A percentile compares a stretch with the other conserved stretches of the same genome.
phyloP scores from a whole-genome alignment of 208 protist species.

The Crithidia sp. region DNA sequence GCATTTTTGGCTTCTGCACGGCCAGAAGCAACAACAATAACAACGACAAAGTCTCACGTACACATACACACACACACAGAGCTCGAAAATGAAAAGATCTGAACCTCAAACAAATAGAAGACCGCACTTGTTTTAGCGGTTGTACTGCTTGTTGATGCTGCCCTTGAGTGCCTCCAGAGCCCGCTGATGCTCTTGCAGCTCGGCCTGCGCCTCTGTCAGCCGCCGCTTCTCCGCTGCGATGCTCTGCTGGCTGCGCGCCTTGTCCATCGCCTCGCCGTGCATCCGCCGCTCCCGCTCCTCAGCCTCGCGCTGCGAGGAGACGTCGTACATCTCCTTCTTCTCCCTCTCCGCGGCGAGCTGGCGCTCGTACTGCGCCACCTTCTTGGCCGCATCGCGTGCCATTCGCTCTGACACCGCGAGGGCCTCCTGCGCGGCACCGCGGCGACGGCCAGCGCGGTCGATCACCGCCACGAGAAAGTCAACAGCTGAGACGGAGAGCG shows the following conservation, averaged over 20 bases:
- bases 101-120: background rate
- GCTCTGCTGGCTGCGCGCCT: slow-evolving; percentile 47
- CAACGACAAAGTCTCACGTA: background rate
- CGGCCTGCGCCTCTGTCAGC: slow-evolving; percentile 46
- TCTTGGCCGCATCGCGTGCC: slow-evolving; percentile 34
- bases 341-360: slow-evolving; percentile 57
- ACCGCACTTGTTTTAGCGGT: slow-evolving; percentile 8
- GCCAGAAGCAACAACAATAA: background rate
- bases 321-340: slow-evolving; percentile 56
- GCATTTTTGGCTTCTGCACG: background rate
- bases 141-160: slow-evolving; percentile 71
- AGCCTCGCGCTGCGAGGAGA: slow-evolving; percentile 42
- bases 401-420: slow-evolving; percentile 30
- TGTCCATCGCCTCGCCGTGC: slow-evolving; percentile 42
- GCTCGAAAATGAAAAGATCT: slow-evolving; percentile 3
- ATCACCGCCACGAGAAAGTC: slow-evolving; percentile 52
- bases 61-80: background rate
- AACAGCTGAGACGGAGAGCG: slow-evolving; percentile 28
- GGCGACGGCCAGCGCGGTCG: slow-evolving; percentile 34
- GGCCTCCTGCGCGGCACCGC: slow-evolving; percentile 35
- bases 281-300: slow-evolving; percentile 62
- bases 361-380: slow-evolving; percentile 35
- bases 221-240: slow-evolving; percentile 53
- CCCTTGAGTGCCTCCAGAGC: slow-evolving; percentile 52
- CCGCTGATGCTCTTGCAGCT: slow-evolving; percentile 43